Conservation (phyloP, 257 asterid species). For the Eucommia ulmoides region DNA sequence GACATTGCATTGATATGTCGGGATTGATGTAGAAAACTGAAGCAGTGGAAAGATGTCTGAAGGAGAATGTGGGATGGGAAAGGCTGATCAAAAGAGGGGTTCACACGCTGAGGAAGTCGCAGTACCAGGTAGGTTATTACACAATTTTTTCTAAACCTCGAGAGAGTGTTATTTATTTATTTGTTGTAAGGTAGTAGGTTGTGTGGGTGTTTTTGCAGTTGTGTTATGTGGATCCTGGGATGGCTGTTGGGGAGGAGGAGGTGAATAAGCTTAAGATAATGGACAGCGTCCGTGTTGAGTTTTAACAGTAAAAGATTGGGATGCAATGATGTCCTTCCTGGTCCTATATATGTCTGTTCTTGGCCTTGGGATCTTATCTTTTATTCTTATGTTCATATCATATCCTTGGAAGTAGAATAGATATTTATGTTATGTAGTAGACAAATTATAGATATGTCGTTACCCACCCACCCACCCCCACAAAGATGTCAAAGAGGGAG, state of each 20-base stretch:
- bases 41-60: constrained; percentile 24
- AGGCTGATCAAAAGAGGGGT: constrained; percentile 66
- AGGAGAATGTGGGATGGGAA: constrained; percentile 63
- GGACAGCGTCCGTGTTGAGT: constrained; percentile 35
- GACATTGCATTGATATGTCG: constrained; percentile 5
- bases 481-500: too few relatives aligned
- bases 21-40: constrained; percentile 38
- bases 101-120: constrained; percentile 66
- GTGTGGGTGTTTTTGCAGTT: constrained; percentile 29
- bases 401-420: too few relatives aligned
- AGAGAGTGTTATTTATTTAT: neutral
- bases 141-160: neutral
- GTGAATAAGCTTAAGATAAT: constrained; percentile 60
- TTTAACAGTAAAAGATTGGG: constrained; percentile 27
- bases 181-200: neutral
- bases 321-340: too few relatives aligned
- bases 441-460: too few relatives aligned
- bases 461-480: too few relatives aligned
- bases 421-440: too few relatives aligned
- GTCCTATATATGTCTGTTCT: too few relatives aligned
- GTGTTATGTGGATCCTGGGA: constrained; percentile 69
- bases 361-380: too few relatives aligned
- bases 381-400: too few relatives aligned
- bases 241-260: constrained; percentile 59
- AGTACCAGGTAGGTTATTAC: constrained; percentile 51